Evolutionary conservation across 768 basidiomycete genomes (phyloP), one percentile per base, ranked within the genome.

Genomic region (Mycena galopus): DNA sequence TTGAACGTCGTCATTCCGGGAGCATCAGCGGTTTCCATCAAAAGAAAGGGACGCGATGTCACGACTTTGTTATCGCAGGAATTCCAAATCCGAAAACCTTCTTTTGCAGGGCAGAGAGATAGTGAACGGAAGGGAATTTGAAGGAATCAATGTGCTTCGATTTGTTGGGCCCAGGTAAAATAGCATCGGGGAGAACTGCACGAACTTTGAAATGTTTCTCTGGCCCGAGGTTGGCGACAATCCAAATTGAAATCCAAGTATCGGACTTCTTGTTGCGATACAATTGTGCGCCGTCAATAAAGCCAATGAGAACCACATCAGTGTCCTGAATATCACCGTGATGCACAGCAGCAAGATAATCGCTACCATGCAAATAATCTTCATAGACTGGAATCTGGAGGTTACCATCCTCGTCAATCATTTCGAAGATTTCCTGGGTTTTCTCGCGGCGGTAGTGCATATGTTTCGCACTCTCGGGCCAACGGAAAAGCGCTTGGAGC

Each of bases 311-410:
- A 17, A 56, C 55, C 30, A 56, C 10, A 19, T 56, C 55, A 4
- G 55, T 56, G 29, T 56, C 55, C 30, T 32, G 17, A 17, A 56
- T 56, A 17, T 56, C 55, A 8, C 29, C 55, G 10, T 29, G 55
- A 16, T 30, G 30, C 29, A 56, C 55, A 5, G 55, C 55, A 21
- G 19, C 61, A 9, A 86, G 74, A 53, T 80, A 83, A 3, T 80
- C 80, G 0, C 11, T 23, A 0, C 85, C 84, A 61, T 74, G 70
- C 23, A 75, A 78, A 1, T 85, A 61, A 57, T 86, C 83, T 16
- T 21, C 71, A 37, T 5, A 74, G 32, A 61, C 17, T 2, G 39
- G 27, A n/a, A 61, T 61, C 0, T 27, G 3, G 0, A 61, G 12
- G 11, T 61, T 27, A 2, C 42, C 39, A 19, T 61, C 39, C 1